These are phyloP conservation scores for Eremomyces bilateralis DNA, from an alignment of 495 filamentous ascomycete genomes.

Conservation along the genomic window DNA sequence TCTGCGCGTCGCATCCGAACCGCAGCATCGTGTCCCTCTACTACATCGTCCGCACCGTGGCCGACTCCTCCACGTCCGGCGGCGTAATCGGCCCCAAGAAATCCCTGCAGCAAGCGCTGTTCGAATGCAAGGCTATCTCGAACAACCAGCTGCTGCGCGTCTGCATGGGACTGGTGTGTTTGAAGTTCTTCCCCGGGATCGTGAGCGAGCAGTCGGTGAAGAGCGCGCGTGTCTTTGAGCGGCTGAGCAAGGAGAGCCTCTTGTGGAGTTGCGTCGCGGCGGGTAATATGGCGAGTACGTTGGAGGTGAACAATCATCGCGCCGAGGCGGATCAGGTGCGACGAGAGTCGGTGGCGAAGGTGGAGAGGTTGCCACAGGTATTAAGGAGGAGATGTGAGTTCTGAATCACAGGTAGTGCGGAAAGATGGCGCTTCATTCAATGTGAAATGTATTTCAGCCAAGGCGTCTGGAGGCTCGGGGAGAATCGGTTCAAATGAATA, in stretches of 20 bases:
- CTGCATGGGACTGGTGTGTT: constrained; percentile 66
- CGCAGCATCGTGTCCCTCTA: constrained; percentile 57
- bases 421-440: neutral
- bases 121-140: constrained; percentile 29
- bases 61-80: constrained; percentile 24
- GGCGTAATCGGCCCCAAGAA: constrained; percentile 56
- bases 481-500: too few relatives aligned
- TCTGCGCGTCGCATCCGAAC: constrained; percentile 46
- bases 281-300: constrained; percentile 53
- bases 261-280: constrained; percentile 76
- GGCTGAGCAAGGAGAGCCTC: constrained; percentile 51
- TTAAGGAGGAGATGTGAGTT: constrained; percentile 3
- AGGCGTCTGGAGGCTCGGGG: too few relatives aligned
- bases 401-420: neutral
- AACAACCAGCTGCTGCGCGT: constrained; percentile 62
- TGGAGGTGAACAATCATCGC: constrained; percentile 46
- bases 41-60: constrained; percentile 51
- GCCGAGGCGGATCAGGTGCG: constrained; percentile 32
- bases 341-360: constrained; percentile 7
- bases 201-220: constrained; percentile 84
- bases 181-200: constrained; percentile 63
- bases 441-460: neutral
- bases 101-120: constrained; percentile 44
- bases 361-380: constrained; percentile 7
- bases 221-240: constrained; percentile 50